Evolutionary conservation across 768 basidiomycete genomes (phyloP).

Genomic region (Cyathus striatus): DNA sequence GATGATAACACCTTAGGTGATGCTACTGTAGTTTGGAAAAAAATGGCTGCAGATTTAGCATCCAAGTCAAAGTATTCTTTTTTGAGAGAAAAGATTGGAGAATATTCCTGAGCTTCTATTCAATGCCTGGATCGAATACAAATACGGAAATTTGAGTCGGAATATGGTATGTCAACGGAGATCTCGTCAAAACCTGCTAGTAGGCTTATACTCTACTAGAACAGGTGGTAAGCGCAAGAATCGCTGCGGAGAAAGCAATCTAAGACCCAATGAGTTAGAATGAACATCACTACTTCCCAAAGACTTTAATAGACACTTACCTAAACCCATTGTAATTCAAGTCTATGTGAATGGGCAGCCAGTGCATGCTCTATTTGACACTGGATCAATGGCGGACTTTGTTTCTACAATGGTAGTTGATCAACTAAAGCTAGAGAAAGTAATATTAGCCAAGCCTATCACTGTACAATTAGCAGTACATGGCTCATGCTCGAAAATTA

Average conservation of each 20-base stretch:
- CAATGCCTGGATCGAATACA: no score
- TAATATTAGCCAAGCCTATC: slow-evolving; percentile 18
- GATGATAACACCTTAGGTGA: no score
- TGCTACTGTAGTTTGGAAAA: no score
- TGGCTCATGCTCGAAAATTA: slow-evolving; percentile 25
- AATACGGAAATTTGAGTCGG: no score
- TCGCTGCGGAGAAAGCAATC: background rate
- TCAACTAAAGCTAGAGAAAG: slow-evolving; percentile 23
- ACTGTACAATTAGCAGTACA: slow-evolving; percentile 25
- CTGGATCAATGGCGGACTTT: slow-evolving; percentile 23
- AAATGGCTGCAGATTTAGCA: no score
- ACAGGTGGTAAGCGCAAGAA: background rate
- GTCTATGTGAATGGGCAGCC: background rate
- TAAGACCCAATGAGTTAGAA: background rate
- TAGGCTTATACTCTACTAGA: background rate
- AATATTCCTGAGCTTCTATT: no score
- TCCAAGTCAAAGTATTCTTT: no score
- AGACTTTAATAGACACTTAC: background rate
- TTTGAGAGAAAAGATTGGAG: no score
- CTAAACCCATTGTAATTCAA: background rate
- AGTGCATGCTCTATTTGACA: background rate
- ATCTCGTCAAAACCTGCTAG: no score
- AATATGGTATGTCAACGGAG: no score
- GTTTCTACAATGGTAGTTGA: slow-evolving; percentile 23
- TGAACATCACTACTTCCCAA: background rate